Evolutionary conservation across 2,329 filamentous ascomycete genomes (phyloP), one percentile per base, ranked within the genome.

Genomic region (Claviceps cyperi): DNA sequence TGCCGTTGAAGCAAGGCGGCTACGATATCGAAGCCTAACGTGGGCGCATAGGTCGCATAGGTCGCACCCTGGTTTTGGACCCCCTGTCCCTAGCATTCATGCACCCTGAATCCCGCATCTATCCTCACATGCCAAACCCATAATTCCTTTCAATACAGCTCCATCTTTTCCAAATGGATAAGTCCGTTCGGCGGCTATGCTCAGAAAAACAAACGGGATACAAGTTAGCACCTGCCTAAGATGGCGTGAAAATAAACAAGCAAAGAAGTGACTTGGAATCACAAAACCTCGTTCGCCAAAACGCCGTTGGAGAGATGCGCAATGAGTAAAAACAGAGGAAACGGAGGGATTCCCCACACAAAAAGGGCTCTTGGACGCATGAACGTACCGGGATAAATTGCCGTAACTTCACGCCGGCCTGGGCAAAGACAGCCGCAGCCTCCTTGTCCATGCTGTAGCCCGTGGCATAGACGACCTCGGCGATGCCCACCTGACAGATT

Each of bases 401-500:
- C 58, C 92, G 77, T 60, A 98, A 68, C 53, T 76, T 78, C 17
- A 97, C 86, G 1, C 91, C 91, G 6, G 89, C 89, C 64, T 89
- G 80, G 51, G 79, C 72, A 57, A 98, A 86, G 28, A 98, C 84
- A 48, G 78, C 77, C 8, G 90, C 88, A 38, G 88, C 86, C 64
- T 87, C 80, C 40, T 73, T 78, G 62, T 98, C 92, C 84, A 98
- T 96, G 64, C 91, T 91, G 64, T 98, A 98, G 24, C 85, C 81
- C 62, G 94, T 84, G 56, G 81, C 90, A 61, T 95, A 98, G 14
- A 98, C 90, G 14, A 98, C 92, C 72, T 98, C 92, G 41, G 79
- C 81, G 56, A 98, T 95, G 17, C 92, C 92, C 7, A 97, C 88
- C 69, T 98, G 92, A 21, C 88, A 86, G 61, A 98, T 97, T 72